These are phyloP conservation scores for Conticribra guillardii DNA, from an alignment of 108 stramenopile genomes.

Conservation along the genomic window DNA sequence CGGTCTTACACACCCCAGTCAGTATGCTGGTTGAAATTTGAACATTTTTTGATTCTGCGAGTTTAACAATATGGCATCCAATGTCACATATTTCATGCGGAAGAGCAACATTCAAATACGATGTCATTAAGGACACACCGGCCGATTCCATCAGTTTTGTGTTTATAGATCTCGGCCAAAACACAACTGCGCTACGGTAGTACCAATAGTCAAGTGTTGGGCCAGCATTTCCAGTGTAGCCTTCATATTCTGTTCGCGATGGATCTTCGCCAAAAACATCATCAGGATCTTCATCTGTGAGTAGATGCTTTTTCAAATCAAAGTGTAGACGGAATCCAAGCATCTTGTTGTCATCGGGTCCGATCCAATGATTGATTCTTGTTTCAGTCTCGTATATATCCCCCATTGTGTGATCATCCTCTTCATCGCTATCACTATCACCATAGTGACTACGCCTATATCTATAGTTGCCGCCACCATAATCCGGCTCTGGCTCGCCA, in stretches of 20 bases:
- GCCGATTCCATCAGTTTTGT: not conserved
- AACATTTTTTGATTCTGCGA: no score
- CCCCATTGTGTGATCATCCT: conserved; percentile 7
- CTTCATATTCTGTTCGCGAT: not conserved
- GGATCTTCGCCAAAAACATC: conserved; percentile 16
- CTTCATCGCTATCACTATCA: not conserved
- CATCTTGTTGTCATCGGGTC: conserved; percentile 11
- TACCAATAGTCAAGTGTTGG: conserved; percentile 24
- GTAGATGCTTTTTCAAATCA: conserved; percentile 1
- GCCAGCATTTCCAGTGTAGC: conserved; percentile 15
- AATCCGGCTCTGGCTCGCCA: not conserved
- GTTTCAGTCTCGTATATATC: conserved; percentile 2
- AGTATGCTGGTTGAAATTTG: no score
- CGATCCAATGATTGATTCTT: not conserved
- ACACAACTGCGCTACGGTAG: not conserved
- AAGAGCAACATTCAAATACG: not conserved
- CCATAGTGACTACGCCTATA: not conserved
- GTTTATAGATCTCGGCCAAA: conserved; percentile 14
- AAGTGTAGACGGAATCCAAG: not conserved
- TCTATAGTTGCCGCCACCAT: not conserved
- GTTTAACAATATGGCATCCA: no score
- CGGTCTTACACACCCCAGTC: no score
- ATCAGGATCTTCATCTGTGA: no score
- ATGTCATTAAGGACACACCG: conserved; percentile 2
- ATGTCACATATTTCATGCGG: not conserved